Conservation (phyloP, 2,329 filamentous ascomycete genomes). For the Aspergillus cejpii region DNA sequence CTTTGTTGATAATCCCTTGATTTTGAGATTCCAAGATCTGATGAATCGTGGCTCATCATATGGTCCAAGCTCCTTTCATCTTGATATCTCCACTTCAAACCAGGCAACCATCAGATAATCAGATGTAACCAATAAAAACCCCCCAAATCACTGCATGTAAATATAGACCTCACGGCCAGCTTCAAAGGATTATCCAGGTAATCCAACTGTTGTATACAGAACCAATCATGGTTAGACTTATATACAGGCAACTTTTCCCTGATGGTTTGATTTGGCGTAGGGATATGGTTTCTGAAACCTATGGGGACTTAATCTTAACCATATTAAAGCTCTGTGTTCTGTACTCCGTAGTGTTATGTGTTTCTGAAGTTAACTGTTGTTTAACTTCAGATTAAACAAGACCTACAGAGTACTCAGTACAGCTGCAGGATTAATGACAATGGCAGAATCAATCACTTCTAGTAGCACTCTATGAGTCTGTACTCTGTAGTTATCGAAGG, state of each 20-base stretch:
- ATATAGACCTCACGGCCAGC: background rate
- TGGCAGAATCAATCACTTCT: too few relatives aligned
- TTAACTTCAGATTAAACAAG: background rate
- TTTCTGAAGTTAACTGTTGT: too few relatives aligned
- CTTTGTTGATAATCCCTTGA: background rate
- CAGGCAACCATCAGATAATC: constrained; percentile 7
- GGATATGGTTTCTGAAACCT: constrained; percentile 4
- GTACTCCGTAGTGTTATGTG: too few relatives aligned
- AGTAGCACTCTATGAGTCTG: too few relatives aligned
- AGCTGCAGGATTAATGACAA: too few relatives aligned
- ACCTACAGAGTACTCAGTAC: too few relatives aligned
- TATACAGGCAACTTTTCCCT: background rate
- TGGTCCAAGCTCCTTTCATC: constrained; percentile 6
- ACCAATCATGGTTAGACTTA: background rate
- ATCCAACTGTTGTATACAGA: background rate
- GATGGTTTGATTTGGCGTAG: constrained; percentile 3
- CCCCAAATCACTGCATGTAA: background rate
- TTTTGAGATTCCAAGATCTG: background rate
- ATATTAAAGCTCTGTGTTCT: too few relatives aligned
- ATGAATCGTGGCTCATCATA: constrained; percentile 5
- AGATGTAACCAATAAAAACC: constrained; percentile 1
- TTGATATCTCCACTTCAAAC: constrained; percentile 5
- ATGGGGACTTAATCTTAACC: constrained; percentile 2
- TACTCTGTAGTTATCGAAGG: too few relatives aligned
- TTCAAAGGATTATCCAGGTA: background rate